These are phyloP conservation scores for Penicillium atrosanguineum DNA, from an alignment of 495 filamentous ascomycete species.

Conservation along the genomic window DNA sequence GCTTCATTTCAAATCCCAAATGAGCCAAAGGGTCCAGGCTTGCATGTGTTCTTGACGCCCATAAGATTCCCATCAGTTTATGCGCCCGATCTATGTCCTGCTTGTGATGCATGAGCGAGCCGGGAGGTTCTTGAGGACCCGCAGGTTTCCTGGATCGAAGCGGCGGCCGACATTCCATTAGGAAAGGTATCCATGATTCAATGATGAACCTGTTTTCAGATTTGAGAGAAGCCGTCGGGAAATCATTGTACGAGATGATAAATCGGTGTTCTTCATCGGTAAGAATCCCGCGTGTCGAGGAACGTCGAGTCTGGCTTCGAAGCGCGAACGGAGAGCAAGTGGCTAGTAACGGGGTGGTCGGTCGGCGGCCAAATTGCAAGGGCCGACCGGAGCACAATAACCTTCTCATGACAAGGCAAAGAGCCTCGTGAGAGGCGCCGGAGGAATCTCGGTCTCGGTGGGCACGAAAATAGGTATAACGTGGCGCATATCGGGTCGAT, in stretches of 20 bases:
- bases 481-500: conserved; percentile 39
- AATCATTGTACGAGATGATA: conserved; percentile 15
- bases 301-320: conserved; percentile 3
- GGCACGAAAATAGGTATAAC: conserved; percentile 19
- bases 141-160: conserved; percentile 17
- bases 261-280: conserved; percentile 9
- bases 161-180: conserved; percentile 42
- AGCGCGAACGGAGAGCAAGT: conserved; percentile 9
- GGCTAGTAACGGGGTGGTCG: conserved; percentile 7
- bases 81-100: conserved; percentile 19
- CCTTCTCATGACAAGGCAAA: conserved; percentile 47
- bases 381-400: conserved; percentile 38
- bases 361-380: conserved; percentile 34
- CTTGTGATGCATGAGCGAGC: conserved; percentile 12
- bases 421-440: conserved; percentile 27
- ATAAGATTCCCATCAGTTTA: conserved; percentile 26
- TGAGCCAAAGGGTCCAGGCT: conserved; percentile 38
- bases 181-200: conserved; percentile 39
- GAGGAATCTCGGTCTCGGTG: conserved; percentile 37
- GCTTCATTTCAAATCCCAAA: conserved; percentile 40
- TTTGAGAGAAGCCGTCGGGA: conserved; percentile 13
- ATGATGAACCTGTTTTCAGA: conserved; percentile 12
- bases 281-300: conserved; percentile 3
- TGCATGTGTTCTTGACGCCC: conserved; percentile 22
- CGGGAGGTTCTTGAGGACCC: conserved; percentile 3